These are phyloP conservation scores for Punctularia strigosozonata DNA, from an alignment of 768 basidiomycete species.

Conservation along the genomic window DNA sequence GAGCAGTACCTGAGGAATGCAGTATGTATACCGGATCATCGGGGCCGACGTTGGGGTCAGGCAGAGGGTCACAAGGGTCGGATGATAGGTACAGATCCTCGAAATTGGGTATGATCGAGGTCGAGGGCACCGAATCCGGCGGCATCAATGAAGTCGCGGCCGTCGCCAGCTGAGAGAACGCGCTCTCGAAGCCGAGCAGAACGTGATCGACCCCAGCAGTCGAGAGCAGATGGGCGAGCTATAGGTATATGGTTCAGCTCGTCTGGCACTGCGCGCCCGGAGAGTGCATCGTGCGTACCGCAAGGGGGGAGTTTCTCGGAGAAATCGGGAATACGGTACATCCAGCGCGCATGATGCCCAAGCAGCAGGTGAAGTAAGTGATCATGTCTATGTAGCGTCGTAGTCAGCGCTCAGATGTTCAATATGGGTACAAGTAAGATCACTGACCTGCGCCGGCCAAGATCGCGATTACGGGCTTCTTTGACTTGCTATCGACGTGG, in stretches of 20 bases:
- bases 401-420: not conserved
- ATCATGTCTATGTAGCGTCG: slow-evolving; percentile 18
- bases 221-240: slow-evolving; percentile 11
- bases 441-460: not conserved
- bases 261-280: slow-evolving; percentile 21
- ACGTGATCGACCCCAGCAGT: not conserved
- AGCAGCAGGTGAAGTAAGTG: slow-evolving; percentile 18
- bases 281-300: too few species aligned
- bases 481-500: not conserved
- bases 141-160: not conserved
- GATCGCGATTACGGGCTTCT: not conserved
- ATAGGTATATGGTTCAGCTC: slow-evolving; percentile 11
- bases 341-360: slow-evolving; percentile 29
- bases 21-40: slow-evolving; percentile 13
- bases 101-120: not conserved
- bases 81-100: not conserved
- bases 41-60: slow-evolving; percentile 6
- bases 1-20: slow-evolving; percentile 16
- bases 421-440: not conserved
- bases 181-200: not conserved
- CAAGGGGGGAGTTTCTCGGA: slow-evolving; percentile 30
- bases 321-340: slow-evolving; percentile 26
- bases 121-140: not conserved
- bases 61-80: slow-evolving; percentile 6
- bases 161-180: not conserved